Percentiles rank a stretch among this genome's conserved stretches.
These are phyloP conservation scores for Ceratocystiopsis sp. DNA, from an alignment of 2,329 filamentous ascomycete genomes.

Conservation along the genomic window DNA sequence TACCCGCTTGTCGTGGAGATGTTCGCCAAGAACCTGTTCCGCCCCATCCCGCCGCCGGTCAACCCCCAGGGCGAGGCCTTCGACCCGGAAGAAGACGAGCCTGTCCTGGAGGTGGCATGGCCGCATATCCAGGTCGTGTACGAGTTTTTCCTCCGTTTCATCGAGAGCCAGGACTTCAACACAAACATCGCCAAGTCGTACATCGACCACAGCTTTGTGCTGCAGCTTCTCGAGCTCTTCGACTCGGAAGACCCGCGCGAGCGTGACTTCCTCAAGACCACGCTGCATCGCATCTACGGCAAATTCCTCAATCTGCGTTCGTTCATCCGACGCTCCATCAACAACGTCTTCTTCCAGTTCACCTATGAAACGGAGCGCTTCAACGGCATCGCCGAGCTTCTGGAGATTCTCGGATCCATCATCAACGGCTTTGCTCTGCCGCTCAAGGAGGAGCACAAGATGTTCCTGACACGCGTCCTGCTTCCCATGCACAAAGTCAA, in stretches of 20 bases:
- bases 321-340: conserved; percentile 95
- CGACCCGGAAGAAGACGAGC: conserved; percentile 95
- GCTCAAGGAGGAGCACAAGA: conserved; percentile 95
- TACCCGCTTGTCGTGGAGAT: conserved; percentile 97
- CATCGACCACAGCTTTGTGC: conserved; percentile 94
- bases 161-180: conserved; percentile 99
- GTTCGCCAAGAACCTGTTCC: conserved; percentile 97
- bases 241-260: conserved; percentile 96
- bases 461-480: conserved; percentile 85
- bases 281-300: conserved; percentile 91
- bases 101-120: conserved; percentile 95
- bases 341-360: conserved; percentile 99
- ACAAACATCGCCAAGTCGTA: conserved; percentile 98
- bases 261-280: conserved; percentile 95
- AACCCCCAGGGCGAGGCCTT: conserved; percentile 97
- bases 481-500: conserved; percentile 96
- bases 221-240: conserved; percentile 92
- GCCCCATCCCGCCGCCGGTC: conserved; percentile 89
- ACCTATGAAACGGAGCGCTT: conserved; percentile 97
- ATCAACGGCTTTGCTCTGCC: conserved; percentile 97
- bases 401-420: conserved; percentile 94
- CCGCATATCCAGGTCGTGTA: conserved; percentile 99
- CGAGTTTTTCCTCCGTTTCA: conserved; percentile 97
- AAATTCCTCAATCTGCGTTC: conserved; percentile 97
- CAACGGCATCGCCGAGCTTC: conserved; percentile 90